Conservation (phyloP, 2,329 filamentous ascomycete genomes). For the Neofusicoccum sp. region DNA sequence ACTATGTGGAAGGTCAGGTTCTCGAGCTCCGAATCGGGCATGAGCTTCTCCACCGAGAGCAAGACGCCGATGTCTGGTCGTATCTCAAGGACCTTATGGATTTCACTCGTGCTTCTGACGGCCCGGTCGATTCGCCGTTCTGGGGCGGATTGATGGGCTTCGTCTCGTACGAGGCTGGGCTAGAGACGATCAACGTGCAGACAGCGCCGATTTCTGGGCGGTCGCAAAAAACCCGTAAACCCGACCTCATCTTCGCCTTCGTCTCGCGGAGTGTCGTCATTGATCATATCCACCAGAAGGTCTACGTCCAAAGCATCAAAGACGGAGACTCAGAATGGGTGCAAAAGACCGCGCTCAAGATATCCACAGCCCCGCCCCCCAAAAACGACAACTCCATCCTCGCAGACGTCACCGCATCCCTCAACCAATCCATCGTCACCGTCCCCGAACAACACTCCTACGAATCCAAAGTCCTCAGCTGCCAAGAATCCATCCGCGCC, state of each 20-base stretch:
- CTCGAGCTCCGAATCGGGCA: slow-evolving; percentile 32
- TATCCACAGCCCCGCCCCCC: not conserved
- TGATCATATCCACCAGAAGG: slow-evolving; percentile 62
- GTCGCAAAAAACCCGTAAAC: slow-evolving; percentile 31
- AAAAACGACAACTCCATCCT: not conserved
- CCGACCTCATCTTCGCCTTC: slow-evolving; percentile 75
- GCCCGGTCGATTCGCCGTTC: slow-evolving; percentile 54
- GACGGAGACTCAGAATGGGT: slow-evolving; percentile 50
- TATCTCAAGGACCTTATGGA: slow-evolving; percentile 42
- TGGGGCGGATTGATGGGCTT: slow-evolving; percentile 83
- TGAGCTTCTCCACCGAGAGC: slow-evolving; percentile 28
- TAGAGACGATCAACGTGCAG: slow-evolving; percentile 58
- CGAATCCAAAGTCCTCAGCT: slow-evolving; percentile 37
- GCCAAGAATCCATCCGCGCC: slow-evolving; percentile 69
- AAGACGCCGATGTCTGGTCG: slow-evolving; percentile 36
- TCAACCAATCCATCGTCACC: not conserved
- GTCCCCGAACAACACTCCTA: not conserved
- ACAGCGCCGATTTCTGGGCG: not conserved
- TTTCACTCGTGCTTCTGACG: slow-evolving; percentile 24
- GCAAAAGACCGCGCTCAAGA: slow-evolving; percentile 25
- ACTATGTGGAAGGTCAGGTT: slow-evolving; percentile 28
- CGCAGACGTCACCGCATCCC: not conserved
- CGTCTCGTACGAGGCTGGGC: slow-evolving; percentile 78
- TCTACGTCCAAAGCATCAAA: slow-evolving; percentile 68
- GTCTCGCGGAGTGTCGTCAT: slow-evolving; percentile 74